Evolutionary conservation across 2,329 filamentous ascomycete genomes (phyloP), one percentile per base, ranked within the genome.

Genomic region (Epichloe sibirici): DNA sequence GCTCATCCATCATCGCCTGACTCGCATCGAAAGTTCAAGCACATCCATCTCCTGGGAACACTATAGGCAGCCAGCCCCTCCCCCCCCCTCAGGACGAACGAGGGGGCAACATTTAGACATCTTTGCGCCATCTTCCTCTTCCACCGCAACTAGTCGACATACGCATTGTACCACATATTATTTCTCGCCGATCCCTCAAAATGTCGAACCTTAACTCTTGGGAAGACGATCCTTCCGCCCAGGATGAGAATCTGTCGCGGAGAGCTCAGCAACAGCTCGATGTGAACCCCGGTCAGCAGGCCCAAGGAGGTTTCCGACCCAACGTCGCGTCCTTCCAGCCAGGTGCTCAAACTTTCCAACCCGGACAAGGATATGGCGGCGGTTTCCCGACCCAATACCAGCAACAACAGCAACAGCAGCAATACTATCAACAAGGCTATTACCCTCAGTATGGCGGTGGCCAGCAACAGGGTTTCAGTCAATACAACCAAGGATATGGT

Each of bases 121-220:
- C n/a, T 50, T 45, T 38, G 44, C 48, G 52, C 48, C 47, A 17
- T 31, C 44, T 46, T 47, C 12, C 35, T 21, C 38, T 23, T 39
- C 9, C 23, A 46, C 35, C 13, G 44, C 23, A 45, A 23, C 11
- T 23, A 45, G 5, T 51, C 42, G 31, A 17, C 31, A 25, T 6
- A 25, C 35, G n/a, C 37, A 25, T 45, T 23, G 21, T 51, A 7
- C 28, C 21, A 39, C 4, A 17, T 4, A 3, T 44, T 8, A 8
- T 37, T 31, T 9, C 12, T 38, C 35, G 25, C 53, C 49, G 47
- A 47, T 38, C 31, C 34, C 13, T n/a, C 42, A 58, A 54, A 65
- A 95, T 95, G 90, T 86, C 90, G 62, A 83, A 90, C 69, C 86
- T 89, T 64, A 90, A 95, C 70, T 95, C 90, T 57, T 97, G 93